Base-by-base conservation (phyloP, 805 yeast genomes). In the Ogataea sp. region DNA sequence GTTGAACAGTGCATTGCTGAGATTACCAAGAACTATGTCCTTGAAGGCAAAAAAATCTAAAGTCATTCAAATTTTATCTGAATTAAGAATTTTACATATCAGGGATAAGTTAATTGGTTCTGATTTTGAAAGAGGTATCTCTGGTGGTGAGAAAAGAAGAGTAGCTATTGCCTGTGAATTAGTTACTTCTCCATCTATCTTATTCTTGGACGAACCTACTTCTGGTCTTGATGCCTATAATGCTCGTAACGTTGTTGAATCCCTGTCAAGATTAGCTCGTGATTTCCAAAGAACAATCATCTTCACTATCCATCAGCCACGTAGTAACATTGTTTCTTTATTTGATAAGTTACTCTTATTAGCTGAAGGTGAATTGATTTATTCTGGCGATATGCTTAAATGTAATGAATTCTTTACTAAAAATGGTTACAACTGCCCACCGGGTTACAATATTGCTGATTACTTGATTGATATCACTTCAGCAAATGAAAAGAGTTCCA, bases 231-330 rank as follows among this genome's bases (percentile, higher is more conserved):
- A 93, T 58, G 80, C 97, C 7, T 90, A 76, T 56, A 90, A 89
- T 61, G 97, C 98, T 1, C 79, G 76, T 53, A 87, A 89, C 50
- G 98, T 93, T 7, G 70, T 93, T 33, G 97, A 88, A 44, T 74
- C 87, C 44, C 68, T 93, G 34, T 90, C 84, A 2, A 73, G 83
- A 41, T 68, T 93, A 42, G 86, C 97, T 0, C 71, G 79, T 42
- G 82, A 79, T 50, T 84, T 80, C 58, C 80, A 83, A 43, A 78
- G 97, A 55, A 90, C 98, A 0, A 78, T 93, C 36, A 76, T 93
- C 2, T 83, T 93, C 56, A 87, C 98, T 0, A 93, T 93, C 47
- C 98, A 93, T 63, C 98, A 93, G 57, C 98, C 98, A 10, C 73
- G 98, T 53, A 85, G 96, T 41, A 93, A 93, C 54, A 90, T 93